Evolutionary conservation across 345 rosid species (phyloP), one percentile per base, ranked within the genome.

Genomic region (Eutrema japonicum): DNA sequence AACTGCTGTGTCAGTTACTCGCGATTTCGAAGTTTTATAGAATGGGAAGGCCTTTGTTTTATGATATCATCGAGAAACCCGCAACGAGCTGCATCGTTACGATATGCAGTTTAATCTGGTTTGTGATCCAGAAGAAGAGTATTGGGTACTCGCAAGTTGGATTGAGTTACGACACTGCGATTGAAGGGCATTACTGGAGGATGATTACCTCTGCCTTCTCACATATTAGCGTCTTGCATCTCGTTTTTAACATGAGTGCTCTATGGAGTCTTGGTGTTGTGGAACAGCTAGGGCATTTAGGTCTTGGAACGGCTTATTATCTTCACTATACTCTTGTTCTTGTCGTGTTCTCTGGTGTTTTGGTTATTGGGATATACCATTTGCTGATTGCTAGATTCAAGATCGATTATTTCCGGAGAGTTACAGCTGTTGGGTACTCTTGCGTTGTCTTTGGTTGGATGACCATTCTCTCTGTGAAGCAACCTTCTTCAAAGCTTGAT

Each of bases 401-500:
- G 82, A 14, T 95, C 7, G 96, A 90, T 35, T 90, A 92, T 85
- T 95, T 95, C 55, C 73, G 88, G 58, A 87, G 99, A 66, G 98
- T 95, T 72, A 92, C 96, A 0, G 97, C 98, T 68, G 99, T 95
- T 64, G 99, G 99, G 3, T 95, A 95, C 79, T 95, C 99, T 64
- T 91, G 99, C 60, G 99, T 95, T 78, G 99, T 92, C 13, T 95
- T 95, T 59, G 99, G 97, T 56, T 95, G 97, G 99, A 95, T 95
- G 97, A 95, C 97, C 0, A 92, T 95, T 74, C 89, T 95, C 41
- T 90, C 99, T 4, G 84, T 86, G 59, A 95, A 95, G 82, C 99
- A 92, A 68, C 99, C 99, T 22, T 90, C 99, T 16, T 90, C 91
- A 0, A 95, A 92, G 87, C 81, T 92, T 82, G 80, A 95, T 30